phyloP scores from a whole-genome alignment of 352 stramenopile genomes.

The Phytopythium mirpurense region DNA sequence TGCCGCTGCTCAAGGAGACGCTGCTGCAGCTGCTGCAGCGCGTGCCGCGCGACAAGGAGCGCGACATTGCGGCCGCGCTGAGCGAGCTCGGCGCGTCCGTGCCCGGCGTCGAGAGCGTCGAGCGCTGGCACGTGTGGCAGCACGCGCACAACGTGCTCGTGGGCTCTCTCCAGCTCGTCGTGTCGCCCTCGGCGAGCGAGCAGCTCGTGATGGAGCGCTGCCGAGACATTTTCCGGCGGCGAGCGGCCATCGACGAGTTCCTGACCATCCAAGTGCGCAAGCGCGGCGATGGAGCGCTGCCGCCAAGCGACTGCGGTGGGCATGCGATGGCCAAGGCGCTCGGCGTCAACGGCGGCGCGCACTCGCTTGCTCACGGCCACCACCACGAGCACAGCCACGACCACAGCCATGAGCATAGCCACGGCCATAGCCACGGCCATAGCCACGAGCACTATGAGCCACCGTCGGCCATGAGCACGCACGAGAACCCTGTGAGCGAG shows the following conservation, averaged over 20 bases:
- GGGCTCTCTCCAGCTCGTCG: conserved; percentile 53
- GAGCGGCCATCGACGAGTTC: conserved; percentile 38
- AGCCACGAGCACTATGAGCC: conserved; percentile 7
- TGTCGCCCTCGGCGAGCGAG: conserved; percentile 36
- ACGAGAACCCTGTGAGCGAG: conserved; percentile 60
- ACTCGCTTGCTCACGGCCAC: conserved; percentile 10
- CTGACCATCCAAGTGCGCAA: conserved; percentile 40
- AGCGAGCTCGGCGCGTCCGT: conserved; percentile 40
- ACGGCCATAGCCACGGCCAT: conserved; percentile 21
- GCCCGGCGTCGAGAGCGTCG: conserved; percentile 34
- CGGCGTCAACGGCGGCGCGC: conserved; percentile 1
- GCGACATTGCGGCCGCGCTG: conserved; percentile 35
- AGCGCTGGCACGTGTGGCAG: conserved; percentile 74
- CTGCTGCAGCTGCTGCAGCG: conserved; percentile 68
- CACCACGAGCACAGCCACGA: conserved; percentile 14
- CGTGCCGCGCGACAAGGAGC: conserved; percentile 49
- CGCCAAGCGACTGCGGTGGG: no score
- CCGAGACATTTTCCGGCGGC: conserved; percentile 38
- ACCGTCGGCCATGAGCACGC: conserved; percentile 42
- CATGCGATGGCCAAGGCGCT: neutral
- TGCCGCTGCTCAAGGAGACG: conserved; percentile 74
- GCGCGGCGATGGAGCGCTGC: neutral
- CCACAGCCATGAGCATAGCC: conserved; percentile 14
- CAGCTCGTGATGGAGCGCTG: conserved; percentile 51
- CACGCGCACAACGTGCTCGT: conserved; percentile 59